Conservation (phyloP, 306 rosid genomes). For the Vigna hirtella region DNA sequence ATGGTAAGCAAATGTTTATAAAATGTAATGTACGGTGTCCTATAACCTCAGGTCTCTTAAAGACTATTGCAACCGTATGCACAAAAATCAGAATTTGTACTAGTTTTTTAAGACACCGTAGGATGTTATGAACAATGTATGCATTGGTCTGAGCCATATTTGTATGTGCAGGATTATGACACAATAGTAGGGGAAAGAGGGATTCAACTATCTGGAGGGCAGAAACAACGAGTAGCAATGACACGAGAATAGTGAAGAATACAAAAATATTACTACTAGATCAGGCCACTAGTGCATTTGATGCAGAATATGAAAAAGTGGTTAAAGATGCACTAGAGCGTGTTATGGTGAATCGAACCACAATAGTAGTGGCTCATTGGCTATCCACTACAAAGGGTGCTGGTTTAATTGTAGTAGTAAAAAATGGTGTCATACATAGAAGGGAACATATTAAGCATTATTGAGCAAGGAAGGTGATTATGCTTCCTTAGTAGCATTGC, state of each 20-base stretch:
- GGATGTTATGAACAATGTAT: neutral
- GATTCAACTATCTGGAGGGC: neutral
- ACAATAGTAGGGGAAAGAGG: conserved; percentile 1
- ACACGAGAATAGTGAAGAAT: neutral
- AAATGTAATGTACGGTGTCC: neutral
- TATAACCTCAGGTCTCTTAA: neutral
- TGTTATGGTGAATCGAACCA: neutral
- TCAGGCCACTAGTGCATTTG: neutral
- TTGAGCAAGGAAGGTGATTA: neutral
- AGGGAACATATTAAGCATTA: neutral
- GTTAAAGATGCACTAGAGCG: conserved; percentile 1
- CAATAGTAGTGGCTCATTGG: neutral
- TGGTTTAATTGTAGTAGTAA: neutral
- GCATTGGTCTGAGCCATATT: neutral
- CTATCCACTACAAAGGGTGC: neutral
- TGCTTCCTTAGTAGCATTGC: neutral
- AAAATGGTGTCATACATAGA: neutral
- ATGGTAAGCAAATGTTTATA: neutral
- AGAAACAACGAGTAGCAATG: neutral
- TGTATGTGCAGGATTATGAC: neutral
- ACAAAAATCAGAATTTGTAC: too few species aligned
- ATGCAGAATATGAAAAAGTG: neutral
- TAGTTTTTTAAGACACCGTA: neutral
- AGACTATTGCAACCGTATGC: neutral
- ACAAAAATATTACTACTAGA: neutral